phyloP scores from a whole-genome alignment of 2,329 filamentous ascomycete species.

The Ceratocystis colombiana region DNA sequence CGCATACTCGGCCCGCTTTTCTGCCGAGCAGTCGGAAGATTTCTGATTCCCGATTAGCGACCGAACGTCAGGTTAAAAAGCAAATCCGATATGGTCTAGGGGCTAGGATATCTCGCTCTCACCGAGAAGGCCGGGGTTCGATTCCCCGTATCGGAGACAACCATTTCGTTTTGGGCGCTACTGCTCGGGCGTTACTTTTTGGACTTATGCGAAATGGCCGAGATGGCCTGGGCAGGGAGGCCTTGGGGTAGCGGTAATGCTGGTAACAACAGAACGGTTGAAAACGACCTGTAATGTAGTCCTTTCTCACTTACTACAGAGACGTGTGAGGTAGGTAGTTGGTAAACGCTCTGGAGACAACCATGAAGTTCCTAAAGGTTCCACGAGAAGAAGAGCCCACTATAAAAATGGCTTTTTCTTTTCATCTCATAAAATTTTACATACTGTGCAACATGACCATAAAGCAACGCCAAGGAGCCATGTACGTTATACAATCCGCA shows the following conservation, averaged over 20 bases:
- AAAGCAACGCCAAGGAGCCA: background rate
- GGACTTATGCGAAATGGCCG: background rate
- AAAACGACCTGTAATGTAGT: no score
- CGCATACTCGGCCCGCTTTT: no score
- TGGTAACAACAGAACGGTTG: no score
- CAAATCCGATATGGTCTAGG: constrained; percentile 26
- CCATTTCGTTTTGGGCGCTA: no score
- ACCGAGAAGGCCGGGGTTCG: constrained; percentile 28
- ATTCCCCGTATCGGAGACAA: constrained; percentile 27
- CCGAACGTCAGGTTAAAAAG: no score
- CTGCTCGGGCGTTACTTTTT: background rate
- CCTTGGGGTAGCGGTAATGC: no score
- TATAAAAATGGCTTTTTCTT: background rate
- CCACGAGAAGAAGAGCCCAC: background rate
- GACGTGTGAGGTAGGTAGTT: no score
- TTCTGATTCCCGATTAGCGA: background rate
- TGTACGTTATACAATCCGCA: background rate
- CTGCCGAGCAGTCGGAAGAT: background rate
- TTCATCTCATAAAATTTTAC: constrained; percentile 1
- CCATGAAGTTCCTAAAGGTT: background rate
- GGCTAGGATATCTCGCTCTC: constrained; percentile 27
- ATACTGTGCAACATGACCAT: background rate
- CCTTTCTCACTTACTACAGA: no score
- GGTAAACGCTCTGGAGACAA: background rate
- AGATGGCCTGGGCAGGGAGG: no score